Percentiles rank a stretch among this genome's conserved stretches.
phyloP scores from a whole-genome alignment of 192 early-diverging fungal genomes.

The Backusella liffmaniae region DNA sequence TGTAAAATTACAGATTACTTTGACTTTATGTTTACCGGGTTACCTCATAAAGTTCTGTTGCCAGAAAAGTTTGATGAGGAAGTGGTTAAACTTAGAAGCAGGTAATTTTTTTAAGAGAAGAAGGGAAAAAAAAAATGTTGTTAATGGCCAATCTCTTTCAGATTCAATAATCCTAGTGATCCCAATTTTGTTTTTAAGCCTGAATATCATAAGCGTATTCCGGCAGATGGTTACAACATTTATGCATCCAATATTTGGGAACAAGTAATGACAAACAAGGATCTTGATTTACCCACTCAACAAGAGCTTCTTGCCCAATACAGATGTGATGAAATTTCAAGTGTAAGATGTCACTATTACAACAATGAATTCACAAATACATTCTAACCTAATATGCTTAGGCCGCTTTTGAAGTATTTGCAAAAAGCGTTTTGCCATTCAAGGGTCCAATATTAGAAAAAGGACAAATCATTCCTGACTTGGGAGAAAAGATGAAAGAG shows the following conservation, averaged over 20 bases:
- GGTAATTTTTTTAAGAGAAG: conserved; percentile 41
- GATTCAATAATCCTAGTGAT: conserved; percentile 68
- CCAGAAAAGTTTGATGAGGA: conserved; percentile 79
- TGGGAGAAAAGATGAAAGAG: conserved; percentile 68
- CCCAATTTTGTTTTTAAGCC: conserved; percentile 83
- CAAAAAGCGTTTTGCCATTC: conserved; percentile 56
- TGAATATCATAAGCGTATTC: conserved; percentile 87
- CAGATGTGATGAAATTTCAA: conserved; percentile 96
- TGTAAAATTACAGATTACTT: conserved; percentile 85
- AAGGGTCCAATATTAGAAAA: conserved; percentile 68
- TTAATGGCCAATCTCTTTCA: conserved; percentile 5
- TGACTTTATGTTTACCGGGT: conserved; percentile 83
- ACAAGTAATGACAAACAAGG: conserved; percentile 91
- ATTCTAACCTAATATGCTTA: conserved; percentile 10
- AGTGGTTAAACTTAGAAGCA: conserved; percentile 58
- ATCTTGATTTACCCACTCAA: conserved; percentile 97
- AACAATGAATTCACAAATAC: background rate
- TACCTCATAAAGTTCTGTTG: conserved; percentile 89
- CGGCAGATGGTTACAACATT: conserved; percentile 91
- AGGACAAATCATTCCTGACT: conserved; percentile 73
- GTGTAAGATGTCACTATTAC: conserved; percentile 28
- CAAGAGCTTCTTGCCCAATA: conserved; percentile 97
- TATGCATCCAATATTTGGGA: conserved; percentile 96
- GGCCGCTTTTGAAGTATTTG: conserved; percentile 70
- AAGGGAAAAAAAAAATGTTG: background rate